Conservation (phyloP, 106 monocot species). For the Platanthera guangdongensis region DNA sequence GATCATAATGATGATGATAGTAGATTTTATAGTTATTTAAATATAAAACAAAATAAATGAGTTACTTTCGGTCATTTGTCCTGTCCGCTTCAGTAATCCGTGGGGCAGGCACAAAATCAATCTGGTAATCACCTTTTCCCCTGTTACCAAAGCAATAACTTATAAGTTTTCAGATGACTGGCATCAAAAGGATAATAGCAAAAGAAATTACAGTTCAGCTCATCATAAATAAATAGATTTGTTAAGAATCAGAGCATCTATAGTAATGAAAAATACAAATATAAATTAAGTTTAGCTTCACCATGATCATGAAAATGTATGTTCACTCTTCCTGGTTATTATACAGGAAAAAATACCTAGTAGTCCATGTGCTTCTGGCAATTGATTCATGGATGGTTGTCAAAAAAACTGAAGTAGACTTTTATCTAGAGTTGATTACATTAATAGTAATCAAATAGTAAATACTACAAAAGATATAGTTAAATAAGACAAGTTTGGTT, state of each 20-base stretch:
- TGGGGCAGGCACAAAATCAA: slow-evolving; percentile 85
- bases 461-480: background rate
- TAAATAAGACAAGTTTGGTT: background rate
- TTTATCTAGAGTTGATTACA: background rate
- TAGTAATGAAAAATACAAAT: background rate
- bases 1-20: too few relatives aligned
- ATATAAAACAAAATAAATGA: background rate
- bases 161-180: background rate
- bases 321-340: background rate
- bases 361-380: background rate
- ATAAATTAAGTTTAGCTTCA: background rate
- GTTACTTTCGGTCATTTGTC: slow-evolving; percentile 64
- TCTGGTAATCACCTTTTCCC: slow-evolving; percentile 75
- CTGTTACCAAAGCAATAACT: slow-evolving; percentile 26
- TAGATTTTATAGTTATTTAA: background rate
- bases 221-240: background rate
- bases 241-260: too few relatives aligned
- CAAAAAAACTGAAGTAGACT: background rate
- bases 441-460: background rate
- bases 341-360: background rate
- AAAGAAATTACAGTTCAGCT: background rate
- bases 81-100: slow-evolving; percentile 84
- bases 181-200: background rate
- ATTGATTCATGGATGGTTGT: background rate
- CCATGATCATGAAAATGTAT: background rate